Evolutionary conservation across 75 land plant genomes (phyloP), one percentile per base, ranked within the genome.

Genomic region (Larix kaempferi): DNA sequence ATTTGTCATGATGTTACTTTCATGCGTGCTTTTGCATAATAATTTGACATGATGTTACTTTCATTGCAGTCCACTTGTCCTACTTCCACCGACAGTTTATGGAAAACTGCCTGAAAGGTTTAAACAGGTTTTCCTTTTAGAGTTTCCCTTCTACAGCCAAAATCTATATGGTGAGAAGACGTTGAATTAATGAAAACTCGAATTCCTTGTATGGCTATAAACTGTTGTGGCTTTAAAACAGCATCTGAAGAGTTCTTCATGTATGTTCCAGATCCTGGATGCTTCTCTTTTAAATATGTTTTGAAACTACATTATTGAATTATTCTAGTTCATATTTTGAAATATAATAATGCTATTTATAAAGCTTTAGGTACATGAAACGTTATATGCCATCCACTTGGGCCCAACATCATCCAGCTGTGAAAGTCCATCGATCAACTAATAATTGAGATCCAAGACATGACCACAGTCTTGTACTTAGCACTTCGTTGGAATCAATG

Each of bases 61-160:
- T 27, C 69, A 22, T 84, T 79, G 56, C 97, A 95, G 98, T 80
- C 98, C 98, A 27, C 88, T 96, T 11, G 77, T 96, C 67, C 91
- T 86, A 21, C 78, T 96, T 57, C 99, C 99, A 3, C 87, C 91
- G 39, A 39, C 57, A 16, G 57, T 88, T 14, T 96, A 96, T 76
- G 89, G 83, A 35, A 86, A 79, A 33, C 57, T 92, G 69, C 98
- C 99, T 23, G 76, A 57, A 23, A 90, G 94, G 98, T 78, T 92
- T 56, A 94, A 94, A 76, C 29, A 76, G n/a, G 76, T 64, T 55
- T 87, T 92, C 37, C 87, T 96, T 58, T 90, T 96, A 80, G 99
- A 96, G 85, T 88, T 95, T 55, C 99, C 98, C 64, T 66, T 96
- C 64, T 96, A 96, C 89, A 96, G 84, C 75, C 82, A 81, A 57